Percentiles rank a stretch among this genome's conserved stretches.
These are phyloP conservation scores for Plantago elongata DNA, from an alignment of 257 asterid species.

Conservation along the genomic window DNA sequence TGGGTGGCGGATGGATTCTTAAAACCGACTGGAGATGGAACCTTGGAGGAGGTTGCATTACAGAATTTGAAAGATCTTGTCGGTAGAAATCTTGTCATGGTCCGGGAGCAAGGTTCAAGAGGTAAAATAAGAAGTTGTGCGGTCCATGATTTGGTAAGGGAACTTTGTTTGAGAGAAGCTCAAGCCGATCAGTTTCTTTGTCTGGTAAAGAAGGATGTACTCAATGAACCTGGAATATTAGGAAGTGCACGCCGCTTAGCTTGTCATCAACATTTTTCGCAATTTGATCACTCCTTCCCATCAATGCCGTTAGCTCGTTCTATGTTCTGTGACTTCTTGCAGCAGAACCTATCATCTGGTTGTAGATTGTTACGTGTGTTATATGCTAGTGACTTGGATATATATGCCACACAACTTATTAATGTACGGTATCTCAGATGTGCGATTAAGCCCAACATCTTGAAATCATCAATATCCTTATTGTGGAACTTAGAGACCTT, in stretches of 20 bases:
- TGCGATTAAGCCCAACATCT: background rate
- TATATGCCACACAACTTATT: conserved; percentile 10
- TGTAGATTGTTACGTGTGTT: background rate
- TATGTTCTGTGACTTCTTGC: background rate
- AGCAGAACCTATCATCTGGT: background rate
- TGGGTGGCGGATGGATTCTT: conserved; percentile 24
- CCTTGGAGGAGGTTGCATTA: conserved; percentile 9
- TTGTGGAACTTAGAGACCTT: conserved; percentile 7
- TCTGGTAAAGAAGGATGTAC: background rate
- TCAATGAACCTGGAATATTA: background rate
- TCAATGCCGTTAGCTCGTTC: background rate
- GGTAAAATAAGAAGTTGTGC: conserved; percentile 8
- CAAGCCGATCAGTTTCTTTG: conserved; percentile 3
- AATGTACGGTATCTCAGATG: background rate
- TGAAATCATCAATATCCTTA: background rate
- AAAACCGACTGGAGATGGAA: background rate
- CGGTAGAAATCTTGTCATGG: conserved; percentile 13
- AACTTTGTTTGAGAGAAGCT: conserved; percentile 15
- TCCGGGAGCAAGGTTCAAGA: background rate
- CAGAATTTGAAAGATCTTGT: conserved; percentile 17
- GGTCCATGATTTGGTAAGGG: conserved; percentile 21
- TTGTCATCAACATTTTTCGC: background rate
- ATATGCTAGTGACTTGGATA: background rate
- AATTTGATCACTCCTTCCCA: background rate
- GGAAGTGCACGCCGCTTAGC: conserved; percentile 5